A percentile compares a stretch with the other conserved stretches of the same genome.
phyloP scores from a whole-genome alignment of 768 basidiomycete species.

The Gloeostereum incarnatum region DNA sequence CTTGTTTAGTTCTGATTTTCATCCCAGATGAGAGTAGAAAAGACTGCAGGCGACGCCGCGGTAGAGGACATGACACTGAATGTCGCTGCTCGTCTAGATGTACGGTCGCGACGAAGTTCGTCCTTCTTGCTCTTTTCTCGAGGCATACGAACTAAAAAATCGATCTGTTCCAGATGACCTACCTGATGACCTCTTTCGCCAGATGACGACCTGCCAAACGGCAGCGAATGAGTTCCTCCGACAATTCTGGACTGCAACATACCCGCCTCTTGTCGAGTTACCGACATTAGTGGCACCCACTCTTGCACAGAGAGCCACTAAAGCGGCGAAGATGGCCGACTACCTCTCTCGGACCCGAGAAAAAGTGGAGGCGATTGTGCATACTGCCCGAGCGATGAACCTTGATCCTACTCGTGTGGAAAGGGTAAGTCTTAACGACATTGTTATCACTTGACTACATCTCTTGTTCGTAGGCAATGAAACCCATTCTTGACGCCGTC shows the following conservation, averaged over 20 bases:
- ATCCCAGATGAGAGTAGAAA: conserved; percentile 66
- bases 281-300: conserved; percentile 41
- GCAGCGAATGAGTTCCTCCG: conserved; percentile 94
- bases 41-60: conserved; percentile 59
- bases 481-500: conserved; percentile 63
- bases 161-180: conserved; percentile 51
- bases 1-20: neutral
- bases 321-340: conserved; percentile 81
- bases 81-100: conserved; percentile 63
- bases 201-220: conserved; percentile 86
- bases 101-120: conserved; percentile 56
- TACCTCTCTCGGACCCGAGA: conserved; percentile 75
- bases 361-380: conserved; percentile 74
- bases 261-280: conserved; percentile 59
- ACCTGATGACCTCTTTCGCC: conserved; percentile 65
- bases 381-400: conserved; percentile 46
- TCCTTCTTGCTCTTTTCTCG: conserved; percentile 4
- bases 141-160: neutral
- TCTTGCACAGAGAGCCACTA: conserved; percentile 61
- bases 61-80: conserved; percentile 71
- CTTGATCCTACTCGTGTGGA: conserved; percentile 56
- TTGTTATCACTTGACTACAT: neutral
- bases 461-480: conserved; percentile 49
- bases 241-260: conserved; percentile 88
- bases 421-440: conserved; percentile 40